Conservation (phyloP, 2,329 filamentous ascomycete genomes). For the Aspergillus udagawae region DNA sequence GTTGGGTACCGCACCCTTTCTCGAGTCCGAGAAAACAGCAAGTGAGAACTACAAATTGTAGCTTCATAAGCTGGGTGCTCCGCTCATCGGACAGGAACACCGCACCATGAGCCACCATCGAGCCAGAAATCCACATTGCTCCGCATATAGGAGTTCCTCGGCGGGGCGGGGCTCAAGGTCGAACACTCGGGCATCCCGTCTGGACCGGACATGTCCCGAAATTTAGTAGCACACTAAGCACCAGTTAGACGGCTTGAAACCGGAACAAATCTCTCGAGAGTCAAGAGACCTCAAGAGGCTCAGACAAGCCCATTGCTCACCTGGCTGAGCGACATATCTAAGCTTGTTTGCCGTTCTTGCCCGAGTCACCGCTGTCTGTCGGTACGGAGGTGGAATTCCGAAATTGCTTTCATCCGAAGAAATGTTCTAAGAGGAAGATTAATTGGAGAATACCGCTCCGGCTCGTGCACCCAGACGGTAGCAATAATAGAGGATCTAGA, state of each 20-base stretch:
- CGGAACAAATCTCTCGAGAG: neutral
- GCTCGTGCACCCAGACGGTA: neutral
- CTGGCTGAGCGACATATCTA: neutral
- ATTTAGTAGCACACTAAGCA: neutral
- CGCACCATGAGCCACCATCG: too few species aligned
- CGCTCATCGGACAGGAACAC: neutral
- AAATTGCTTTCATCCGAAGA: neutral
- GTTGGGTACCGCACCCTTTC: neutral
- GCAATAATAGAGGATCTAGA: neutral
- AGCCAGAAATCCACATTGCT: neutral
- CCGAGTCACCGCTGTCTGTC: neutral
- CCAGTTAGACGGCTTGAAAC: neutral
- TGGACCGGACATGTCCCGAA: slow-evolving; percentile 17
- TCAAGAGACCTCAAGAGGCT: neutral
- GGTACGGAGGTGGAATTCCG: neutral
- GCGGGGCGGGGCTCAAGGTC: slow-evolving; percentile 15
- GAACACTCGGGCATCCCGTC: slow-evolving; percentile 12
- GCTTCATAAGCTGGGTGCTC: neutral
- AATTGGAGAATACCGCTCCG: neutral
- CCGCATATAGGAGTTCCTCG: neutral
- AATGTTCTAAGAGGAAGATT: neutral
- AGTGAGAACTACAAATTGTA: neutral
- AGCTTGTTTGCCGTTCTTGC: neutral
- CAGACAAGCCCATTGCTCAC: neutral
- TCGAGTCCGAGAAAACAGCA: neutral